Conservation (phyloP, 176 grass and related monocot genomes). For the Triticum urartu region DNA sequence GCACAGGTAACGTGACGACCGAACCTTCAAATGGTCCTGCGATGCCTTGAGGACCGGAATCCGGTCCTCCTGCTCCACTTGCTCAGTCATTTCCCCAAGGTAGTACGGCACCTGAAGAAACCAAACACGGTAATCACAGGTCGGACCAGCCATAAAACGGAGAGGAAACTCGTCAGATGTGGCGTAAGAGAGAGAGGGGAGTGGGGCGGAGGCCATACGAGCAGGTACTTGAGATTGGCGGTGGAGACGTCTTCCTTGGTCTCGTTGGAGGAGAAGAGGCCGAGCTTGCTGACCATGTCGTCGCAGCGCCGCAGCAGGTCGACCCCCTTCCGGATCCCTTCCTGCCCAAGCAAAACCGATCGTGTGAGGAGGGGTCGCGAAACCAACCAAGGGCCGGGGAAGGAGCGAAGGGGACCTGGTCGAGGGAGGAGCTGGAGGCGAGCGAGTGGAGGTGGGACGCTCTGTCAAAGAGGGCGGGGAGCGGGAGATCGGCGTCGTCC, state of each 20-base stretch:
- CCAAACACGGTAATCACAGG: neutral
- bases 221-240: slow-evolving; percentile 84
- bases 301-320: slow-evolving; percentile 72
- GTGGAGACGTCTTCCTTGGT: slow-evolving; percentile 95
- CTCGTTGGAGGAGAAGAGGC: slow-evolving; percentile 86
- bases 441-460: slow-evolving; percentile 67
- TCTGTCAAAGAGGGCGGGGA: slow-evolving; percentile 72
- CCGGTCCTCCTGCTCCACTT: slow-evolving; percentile 57
- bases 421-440: slow-evolving; percentile 66
- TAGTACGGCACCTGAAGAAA: slow-evolving; percentile 67
- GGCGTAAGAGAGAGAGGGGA: neutral
- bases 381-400: neutral
- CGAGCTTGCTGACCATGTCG: slow-evolving; percentile 84
- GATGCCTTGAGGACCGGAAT: slow-evolving; percentile 56
- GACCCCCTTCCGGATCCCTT: slow-evolving; percentile 70
- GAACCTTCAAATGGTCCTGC: slow-evolving; percentile 82
- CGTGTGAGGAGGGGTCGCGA: neutral
- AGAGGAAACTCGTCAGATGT: neutral
- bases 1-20: neutral
- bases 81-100: slow-evolving; percentile 78
- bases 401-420: slow-evolving; percentile 4
- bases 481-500: slow-evolving; percentile 56
- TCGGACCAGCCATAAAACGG: neutral
- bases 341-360: slow-evolving; percentile 24
- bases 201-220: slow-evolving; percentile 11